Evolutionary conservation across 441 rosid species (phyloP).

Genomic region (Flueggea neowawraea): DNA sequence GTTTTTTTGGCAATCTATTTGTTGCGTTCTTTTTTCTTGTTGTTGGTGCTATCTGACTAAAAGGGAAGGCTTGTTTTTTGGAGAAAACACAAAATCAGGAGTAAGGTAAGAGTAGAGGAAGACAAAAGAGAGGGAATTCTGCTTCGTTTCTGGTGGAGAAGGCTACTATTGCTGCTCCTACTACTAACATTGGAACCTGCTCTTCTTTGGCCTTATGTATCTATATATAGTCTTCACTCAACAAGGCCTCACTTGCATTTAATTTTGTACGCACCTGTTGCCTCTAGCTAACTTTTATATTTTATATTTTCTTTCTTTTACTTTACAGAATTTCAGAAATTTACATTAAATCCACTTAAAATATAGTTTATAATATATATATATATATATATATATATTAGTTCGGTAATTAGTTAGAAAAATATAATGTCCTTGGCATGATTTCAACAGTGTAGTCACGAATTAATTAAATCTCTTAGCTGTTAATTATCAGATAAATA

Average conservation of each 20-base stretch:
- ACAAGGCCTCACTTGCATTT: no score
- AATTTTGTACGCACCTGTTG: no score
- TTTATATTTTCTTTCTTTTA: no score
- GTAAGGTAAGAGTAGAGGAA: conserved; percentile 26
- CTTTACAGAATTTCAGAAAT: no score
- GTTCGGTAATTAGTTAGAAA: no score
- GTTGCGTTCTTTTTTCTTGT: conserved; percentile 16
- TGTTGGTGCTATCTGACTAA: conserved; percentile 16
- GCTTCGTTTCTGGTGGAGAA: conserved; percentile 26
- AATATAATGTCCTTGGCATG: no score
- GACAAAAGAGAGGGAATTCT: conserved; percentile 43
- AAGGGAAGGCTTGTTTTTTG: conserved; percentile 19
- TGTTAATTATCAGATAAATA: no score
- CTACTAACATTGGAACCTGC: conserved; percentile 27
- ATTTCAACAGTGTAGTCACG: no score
- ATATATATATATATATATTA: conserved; percentile 17
- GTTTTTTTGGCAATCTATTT: conserved; percentile 11
- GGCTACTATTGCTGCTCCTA: background rate
- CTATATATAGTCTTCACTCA: no score
- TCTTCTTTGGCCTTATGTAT: conserved; percentile 19
- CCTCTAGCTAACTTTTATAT: no score
- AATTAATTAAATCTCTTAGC: no score
- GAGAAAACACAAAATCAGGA: conserved; percentile 39
- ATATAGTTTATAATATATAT: conserved; percentile 7
- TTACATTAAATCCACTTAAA: no score